Percentiles rank a stretch among this genome's conserved stretches.
Conservation (phyloP, 345 rosid species). For the Carallia pectinifolia region DNA sequence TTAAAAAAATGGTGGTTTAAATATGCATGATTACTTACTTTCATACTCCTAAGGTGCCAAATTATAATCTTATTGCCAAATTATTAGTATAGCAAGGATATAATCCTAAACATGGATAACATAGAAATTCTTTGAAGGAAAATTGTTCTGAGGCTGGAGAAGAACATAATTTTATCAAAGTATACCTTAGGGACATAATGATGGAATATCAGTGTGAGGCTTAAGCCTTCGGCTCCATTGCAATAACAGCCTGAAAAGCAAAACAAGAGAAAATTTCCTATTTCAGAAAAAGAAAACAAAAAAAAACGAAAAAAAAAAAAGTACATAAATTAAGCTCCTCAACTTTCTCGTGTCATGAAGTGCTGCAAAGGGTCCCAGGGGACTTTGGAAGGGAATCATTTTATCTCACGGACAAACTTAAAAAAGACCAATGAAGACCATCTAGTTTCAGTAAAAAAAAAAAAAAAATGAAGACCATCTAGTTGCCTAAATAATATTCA, state of each 20-base stretch:
- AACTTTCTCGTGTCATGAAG: no score
- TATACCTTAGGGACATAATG: neutral
- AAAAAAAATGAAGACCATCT: neutral
- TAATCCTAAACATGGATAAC: no score
- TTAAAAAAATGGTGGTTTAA: no score
- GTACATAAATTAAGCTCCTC: neutral
- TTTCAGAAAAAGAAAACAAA: neutral
- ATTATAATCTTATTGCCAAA: no score
- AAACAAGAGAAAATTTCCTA: neutral
- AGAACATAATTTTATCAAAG: no score
- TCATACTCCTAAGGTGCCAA: no score
- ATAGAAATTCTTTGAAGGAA: no score
- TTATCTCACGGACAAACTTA: neutral
- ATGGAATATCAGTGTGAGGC: neutral
- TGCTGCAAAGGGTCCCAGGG: slow-evolving; percentile 8
- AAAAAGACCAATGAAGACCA: neutral
- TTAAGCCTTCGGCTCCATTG: slow-evolving; percentile 8
- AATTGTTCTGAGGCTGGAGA: no score
- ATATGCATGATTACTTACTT: no score
- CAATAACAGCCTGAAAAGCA: neutral
- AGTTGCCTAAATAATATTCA: slow-evolving; percentile 4
- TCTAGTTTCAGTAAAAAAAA: no score
- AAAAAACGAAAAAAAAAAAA: no score
- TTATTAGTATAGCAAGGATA: no score
- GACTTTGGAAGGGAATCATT: slow-evolving; percentile 16